Percentiles rank a stretch among this genome's conserved stretches.
Conservation (phyloP, 2,329 filamentous ascomycete species). For the Pestalotiopsis sp. region DNA sequence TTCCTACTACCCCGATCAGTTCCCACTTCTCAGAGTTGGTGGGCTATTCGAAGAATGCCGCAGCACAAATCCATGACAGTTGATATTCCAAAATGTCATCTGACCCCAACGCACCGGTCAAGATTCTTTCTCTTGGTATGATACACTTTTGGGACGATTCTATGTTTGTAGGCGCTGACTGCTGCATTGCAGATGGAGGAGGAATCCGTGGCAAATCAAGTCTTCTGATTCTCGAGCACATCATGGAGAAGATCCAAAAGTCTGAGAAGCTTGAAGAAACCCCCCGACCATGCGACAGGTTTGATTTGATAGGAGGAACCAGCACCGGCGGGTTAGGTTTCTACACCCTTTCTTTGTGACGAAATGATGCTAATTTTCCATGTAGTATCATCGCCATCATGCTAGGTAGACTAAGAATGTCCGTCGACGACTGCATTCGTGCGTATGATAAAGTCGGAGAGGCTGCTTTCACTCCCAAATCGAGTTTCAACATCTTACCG, state of each 20-base stretch:
- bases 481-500: too few relatives aligned
- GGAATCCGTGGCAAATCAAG: constrained; percentile 26
- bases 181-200: constrained; percentile 27
- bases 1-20: too few relatives aligned
- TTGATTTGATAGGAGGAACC: constrained; percentile 29
- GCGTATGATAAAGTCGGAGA: constrained; percentile 22
- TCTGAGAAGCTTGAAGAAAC: constrained; percentile 2
- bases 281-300: constrained; percentile 26
- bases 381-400: constrained; percentile 31
- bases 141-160: too few relatives aligned
- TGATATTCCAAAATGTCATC: too few relatives aligned
- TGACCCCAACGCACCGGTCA: too few relatives aligned
- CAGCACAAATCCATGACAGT: too few relatives aligned
- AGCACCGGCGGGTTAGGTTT: constrained; percentile 26
- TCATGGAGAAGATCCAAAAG: constrained; percentile 21
- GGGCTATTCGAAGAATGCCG: too few relatives aligned
- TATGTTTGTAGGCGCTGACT: too few relatives aligned
- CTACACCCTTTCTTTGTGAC: neutral
- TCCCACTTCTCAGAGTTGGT: too few relatives aligned
- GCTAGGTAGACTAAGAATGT: too few relatives aligned
- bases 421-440: constrained; percentile 25
- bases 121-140: too few relatives aligned
- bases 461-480: constrained; percentile 26
- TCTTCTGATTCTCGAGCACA: constrained; percentile 23
- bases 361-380: neutral